Evolutionary conservation across 2,329 filamentous ascomycete genomes (phyloP), one percentile per base, ranked within the genome.

Genomic region (Calonectria pseudoreteaudii): DNA sequence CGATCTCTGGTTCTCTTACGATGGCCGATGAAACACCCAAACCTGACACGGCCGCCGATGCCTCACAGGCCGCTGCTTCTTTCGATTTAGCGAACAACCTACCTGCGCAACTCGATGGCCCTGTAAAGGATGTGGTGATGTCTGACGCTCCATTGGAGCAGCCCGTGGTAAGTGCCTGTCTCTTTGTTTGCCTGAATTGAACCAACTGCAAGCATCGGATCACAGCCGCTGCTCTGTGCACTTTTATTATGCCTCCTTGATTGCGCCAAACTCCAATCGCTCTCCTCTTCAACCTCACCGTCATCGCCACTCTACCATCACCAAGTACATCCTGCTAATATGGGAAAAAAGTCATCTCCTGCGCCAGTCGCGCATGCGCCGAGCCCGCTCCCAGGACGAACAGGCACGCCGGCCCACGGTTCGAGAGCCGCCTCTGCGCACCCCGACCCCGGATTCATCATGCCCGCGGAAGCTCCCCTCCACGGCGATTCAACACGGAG

Each of bases 401-500:
- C 85, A 49, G 86, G 87, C 73, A 91, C 90, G 20, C 89, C 86
- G 76, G 85, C 86, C 69, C 83, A 85, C 72, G 84, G 86, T 75
- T 92, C 90, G 44, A 86, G 91, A 77, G 89, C 91, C 13, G 86
- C 89, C 10, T 92, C 90, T 36, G 88, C 86, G 60, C 90, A 91
- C 73, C 90, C 90, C 4, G 90, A 92, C 74, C 77, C 86, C 6
- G 83, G 84, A 31, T 87, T 86, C 77, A 84, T 86, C n/a, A 89
- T 93, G 83, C 92, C 92, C 1, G 84, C 88, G 16, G 90, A 93
- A 80, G 89, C 91, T 18, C 88, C 90, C 1, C 84, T 89, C 1
- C 92, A 94, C 80, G 93, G 93, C 60, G 93, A 93, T 28, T 91
- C 92, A 0, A 91, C 91, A 7, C 90, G 94, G 56, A 89, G 91